These are phyloP conservation scores for Symbiotaphrina buchneri DNA, from an alignment of 495 filamentous ascomycete species.

Conservation along the genomic window DNA sequence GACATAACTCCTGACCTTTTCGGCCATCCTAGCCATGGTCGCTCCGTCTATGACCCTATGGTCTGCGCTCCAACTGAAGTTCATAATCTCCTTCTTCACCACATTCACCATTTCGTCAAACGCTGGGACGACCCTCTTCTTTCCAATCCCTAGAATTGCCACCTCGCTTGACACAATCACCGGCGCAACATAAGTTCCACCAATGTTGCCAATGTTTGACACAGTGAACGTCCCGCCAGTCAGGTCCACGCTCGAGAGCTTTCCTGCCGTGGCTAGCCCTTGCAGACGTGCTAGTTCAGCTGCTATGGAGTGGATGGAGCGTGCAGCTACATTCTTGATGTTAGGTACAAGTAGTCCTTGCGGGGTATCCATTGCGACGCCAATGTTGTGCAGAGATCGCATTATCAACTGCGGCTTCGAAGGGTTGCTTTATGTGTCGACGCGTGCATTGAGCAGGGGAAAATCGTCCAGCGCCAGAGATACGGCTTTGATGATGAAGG, in stretches of 20 bases:
- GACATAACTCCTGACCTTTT: constrained; percentile 47
- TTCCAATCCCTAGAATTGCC: constrained; percentile 77
- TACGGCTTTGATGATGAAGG: constrained; percentile 91
- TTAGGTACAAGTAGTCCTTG: constrained; percentile 84
- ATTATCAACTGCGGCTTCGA: constrained; percentile 26
- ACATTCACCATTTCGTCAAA: constrained; percentile 24
- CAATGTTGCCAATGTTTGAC: constrained; percentile 93
- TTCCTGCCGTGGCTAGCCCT: constrained; percentile 42
- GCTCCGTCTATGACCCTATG: constrained; percentile 90
- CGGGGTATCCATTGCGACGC: constrained; percentile 89
- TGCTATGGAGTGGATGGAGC: constrained; percentile 55
- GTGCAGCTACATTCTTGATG: constrained; percentile 57
- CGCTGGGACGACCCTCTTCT: constrained; percentile 48
- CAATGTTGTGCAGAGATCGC: constrained; percentile 78
- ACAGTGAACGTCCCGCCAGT: constrained; percentile 82
- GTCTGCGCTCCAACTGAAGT: constrained; percentile 95
- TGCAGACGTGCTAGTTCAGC: constrained; percentile 55
- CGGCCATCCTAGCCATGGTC: constrained; percentile 76
- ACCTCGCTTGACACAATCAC: constrained; percentile 81
- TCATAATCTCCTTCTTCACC: constrained; percentile 41
- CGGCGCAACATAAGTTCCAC: constrained; percentile 75
- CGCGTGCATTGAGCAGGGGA: constrained; percentile 68
- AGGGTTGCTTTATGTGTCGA: constrained; percentile 32
- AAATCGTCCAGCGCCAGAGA: constrained; percentile 61
- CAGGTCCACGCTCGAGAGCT: constrained; percentile 54